Evolutionary conservation across 345 rosid genomes (phyloP), one percentile per base, ranked within the genome.

Genomic region (Boechera stricta): DNA sequence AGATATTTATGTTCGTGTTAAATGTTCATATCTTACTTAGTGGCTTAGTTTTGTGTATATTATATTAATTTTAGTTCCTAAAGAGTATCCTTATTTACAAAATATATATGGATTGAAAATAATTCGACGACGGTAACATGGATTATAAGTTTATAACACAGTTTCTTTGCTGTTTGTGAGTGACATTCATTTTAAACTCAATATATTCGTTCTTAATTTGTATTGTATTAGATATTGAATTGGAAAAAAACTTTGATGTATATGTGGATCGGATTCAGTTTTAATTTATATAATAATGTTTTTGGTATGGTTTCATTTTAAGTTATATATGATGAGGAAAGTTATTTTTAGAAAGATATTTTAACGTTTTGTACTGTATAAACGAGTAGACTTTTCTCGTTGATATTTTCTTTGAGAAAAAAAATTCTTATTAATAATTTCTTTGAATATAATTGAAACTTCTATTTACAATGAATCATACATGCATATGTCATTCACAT

Each of bases 1-100:
- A 18, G 35, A 64, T 64, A 64, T 54, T 26, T 28, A 74, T 74
- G 59, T 35, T 66, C 10, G 24, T 66, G 51, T 56, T 64, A 74
- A 45, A 18, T 45, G 55, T 54, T 73, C 55, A 0, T 54, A 38
- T 45, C 59, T 74, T 66, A 6, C 18, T 66, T 33, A 44, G 48
- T 16, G 51, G 69, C 62, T 72, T 72, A 10, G 31, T 51, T 38
- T n/a, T 60, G 41, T 54, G 55, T 18, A 11, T 73, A 39, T 4
- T 72, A 51, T 52, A n/a, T 4, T 73, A 35, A 18, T 32, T 64
- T 51, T 7, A n/a, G 10, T 28, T 16, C 7, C 16, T 28, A 52
- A 16, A 18, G 16, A 31, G 33, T 63, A 18, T 26, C 9, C 10
- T 7, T 6, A 42, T 72, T 36, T 10, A 62, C 4, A 62, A 36